Evolutionary conservation across 202 grass and related monocot species (phyloP).

Genomic region (Zizania palustris): DNA sequence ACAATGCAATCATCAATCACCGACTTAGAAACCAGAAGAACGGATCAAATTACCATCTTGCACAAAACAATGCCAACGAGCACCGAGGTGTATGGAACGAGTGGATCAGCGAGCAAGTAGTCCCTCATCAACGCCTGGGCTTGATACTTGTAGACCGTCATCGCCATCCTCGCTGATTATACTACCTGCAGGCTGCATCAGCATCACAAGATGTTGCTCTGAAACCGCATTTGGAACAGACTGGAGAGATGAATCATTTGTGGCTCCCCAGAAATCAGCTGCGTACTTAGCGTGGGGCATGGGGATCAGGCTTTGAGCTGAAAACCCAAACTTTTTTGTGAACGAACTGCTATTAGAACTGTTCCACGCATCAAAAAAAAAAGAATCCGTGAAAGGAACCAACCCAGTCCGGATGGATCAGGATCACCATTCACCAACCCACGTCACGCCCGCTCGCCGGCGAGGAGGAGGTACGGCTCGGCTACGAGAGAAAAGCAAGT

Average conservation of each 20-base stretch:
- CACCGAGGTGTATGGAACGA: conserved; percentile 74
- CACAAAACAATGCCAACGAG: conserved; percentile 75
- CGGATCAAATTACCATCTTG: conserved; percentile 75
- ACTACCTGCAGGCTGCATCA: conserved; percentile 43
- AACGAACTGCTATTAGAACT: not conserved
- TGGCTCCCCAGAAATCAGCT: not conserved
- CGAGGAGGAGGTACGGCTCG: too few relatives aligned
- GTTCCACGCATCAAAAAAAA: too few relatives aligned
- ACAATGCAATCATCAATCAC: not conserved
- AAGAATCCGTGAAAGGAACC: too few relatives aligned
- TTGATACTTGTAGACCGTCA: conserved; percentile 63
- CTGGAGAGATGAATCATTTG: conserved; percentile 4
- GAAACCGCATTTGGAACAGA: not conserved
- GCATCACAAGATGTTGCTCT: conserved; percentile 1
- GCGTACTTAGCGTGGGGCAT: not conserved
- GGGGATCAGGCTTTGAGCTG: not conserved
- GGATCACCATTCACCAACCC: not conserved
- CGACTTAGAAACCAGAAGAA: not conserved
- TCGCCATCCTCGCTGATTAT: conserved; percentile 48
- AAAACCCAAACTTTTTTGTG: not conserved
- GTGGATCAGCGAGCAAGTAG: conserved; percentile 79
- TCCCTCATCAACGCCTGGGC: conserved; percentile 69
- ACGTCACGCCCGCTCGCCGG: not conserved
- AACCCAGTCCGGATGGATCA: not conserved
- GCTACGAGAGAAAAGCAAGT: too few relatives aligned